Conservation (phyloP, 495 filamentous ascomycete species). For the Podospora fimiseda region DNA sequence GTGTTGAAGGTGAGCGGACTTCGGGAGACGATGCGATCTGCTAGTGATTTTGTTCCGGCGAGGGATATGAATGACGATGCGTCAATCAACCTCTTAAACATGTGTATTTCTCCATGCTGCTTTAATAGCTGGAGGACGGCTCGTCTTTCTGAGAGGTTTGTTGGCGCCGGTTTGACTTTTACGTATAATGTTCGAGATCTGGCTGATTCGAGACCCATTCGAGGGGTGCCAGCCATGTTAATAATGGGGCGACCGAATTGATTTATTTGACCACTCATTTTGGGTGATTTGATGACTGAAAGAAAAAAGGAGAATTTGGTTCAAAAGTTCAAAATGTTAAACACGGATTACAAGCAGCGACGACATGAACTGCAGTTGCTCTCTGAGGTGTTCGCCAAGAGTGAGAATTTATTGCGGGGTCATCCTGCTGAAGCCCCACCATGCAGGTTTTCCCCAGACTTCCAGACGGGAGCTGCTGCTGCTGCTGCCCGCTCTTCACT, state of each 20-base stretch:
- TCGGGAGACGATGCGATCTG: slow-evolving; percentile 16
- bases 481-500: no score
- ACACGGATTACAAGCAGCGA: no score
- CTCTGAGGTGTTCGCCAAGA: not conserved
- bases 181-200: slow-evolving; percentile 26
- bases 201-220: not conserved
- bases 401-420: not conserved
- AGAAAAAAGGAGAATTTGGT: not conserved
- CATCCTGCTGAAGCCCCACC: not conserved
- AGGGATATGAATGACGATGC: slow-evolving; percentile 37
- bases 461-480: no score
- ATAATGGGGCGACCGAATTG: not conserved
- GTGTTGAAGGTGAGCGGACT: slow-evolving; percentile 21
- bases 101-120: slow-evolving; percentile 67
- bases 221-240: not conserved
- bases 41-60: slow-evolving; percentile 19
- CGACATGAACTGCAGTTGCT: no score
- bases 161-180: slow-evolving; percentile 56
- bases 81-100: slow-evolving; percentile 65
- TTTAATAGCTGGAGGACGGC: slow-evolving; percentile 65
- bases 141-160: slow-evolving; percentile 62
- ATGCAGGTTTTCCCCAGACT: not conserved
- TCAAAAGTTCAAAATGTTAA: not conserved
- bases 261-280: not conserved
- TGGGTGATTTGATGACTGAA: not conserved